These are phyloP conservation scores for Colletotrichum abscissum DNA, from an alignment of 2,329 filamentous ascomycete species.

Conservation along the genomic window DNA sequence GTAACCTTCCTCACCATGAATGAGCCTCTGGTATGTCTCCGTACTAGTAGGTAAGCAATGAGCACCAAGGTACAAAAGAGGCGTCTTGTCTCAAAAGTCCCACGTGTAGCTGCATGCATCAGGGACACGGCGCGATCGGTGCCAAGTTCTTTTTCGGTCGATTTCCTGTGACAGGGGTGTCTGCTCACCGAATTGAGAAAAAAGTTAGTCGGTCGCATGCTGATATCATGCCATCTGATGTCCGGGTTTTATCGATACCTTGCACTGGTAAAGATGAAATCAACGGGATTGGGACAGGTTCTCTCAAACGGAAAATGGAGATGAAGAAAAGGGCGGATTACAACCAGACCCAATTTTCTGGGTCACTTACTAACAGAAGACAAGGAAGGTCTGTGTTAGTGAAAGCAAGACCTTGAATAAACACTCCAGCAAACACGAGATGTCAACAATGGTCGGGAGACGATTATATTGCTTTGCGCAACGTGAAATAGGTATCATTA, in stretches of 20 bases:
- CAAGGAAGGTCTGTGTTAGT: conserved; percentile 2
- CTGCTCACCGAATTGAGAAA: background rate
- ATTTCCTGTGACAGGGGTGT: conserved; percentile 1
- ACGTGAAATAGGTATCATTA: conserved; percentile 19
- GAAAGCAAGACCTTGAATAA: background rate
- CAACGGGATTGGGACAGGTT: background rate
- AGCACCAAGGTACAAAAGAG: background rate
- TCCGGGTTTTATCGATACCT: background rate
- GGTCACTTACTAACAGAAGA: background rate
- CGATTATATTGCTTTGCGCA: background rate
- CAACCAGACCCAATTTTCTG: background rate
- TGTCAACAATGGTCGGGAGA: background rate
- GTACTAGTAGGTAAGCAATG: background rate
- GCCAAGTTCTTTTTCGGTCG: background rate
- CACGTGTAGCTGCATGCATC: background rate
- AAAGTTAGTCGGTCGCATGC: background rate
- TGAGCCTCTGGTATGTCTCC: background rate
- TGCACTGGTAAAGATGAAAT: background rate
- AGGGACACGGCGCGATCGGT: background rate
- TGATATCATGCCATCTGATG: conserved; percentile 20
- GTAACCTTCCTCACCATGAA: background rate
- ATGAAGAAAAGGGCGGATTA: background rate
- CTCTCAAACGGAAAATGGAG: background rate
- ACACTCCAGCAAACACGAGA: background rate
- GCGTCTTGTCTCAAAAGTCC: background rate